These are phyloP conservation scores for Cucurbita maxima DNA, from an alignment of 306 rosid genomes.

Conservation along the genomic window DNA sequence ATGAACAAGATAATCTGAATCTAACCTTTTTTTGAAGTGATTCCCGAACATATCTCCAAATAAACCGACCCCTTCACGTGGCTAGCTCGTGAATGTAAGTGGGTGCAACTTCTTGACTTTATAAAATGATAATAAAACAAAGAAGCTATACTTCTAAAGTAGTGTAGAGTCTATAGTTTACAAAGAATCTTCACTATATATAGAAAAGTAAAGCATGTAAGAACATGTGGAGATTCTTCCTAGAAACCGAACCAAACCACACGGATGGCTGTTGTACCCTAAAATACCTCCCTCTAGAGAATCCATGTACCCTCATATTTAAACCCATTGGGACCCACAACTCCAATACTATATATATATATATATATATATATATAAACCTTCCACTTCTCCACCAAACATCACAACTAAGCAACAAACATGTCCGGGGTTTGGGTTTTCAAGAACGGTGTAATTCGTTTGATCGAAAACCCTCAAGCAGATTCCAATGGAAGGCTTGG, in stretches of 20 bases:
- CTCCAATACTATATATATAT: background rate
- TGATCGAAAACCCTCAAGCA: conserved; percentile 59
- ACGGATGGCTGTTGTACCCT: conserved; percentile 38
- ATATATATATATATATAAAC: conserved; percentile 29
- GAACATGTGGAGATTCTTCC: conserved; percentile 28
- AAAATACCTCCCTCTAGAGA: conserved; percentile 21
- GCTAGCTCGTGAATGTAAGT: conserved; percentile 52
- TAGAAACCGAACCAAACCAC: conserved; percentile 23
- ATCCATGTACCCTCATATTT: conserved; percentile 27
- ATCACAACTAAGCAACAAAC: background rate
- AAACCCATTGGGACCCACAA: conserved; percentile 39
- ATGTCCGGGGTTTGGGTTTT: conserved; percentile 94
- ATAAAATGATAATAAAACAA: background rate
- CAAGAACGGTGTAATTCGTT: conserved; percentile 52
- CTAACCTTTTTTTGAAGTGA: too few species aligned
- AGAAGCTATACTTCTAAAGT: background rate
- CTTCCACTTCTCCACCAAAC: conserved; percentile 3
- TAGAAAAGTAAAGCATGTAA: conserved; percentile 7
- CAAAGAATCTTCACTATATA: conserved; percentile 8
- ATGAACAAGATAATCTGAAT: too few species aligned
- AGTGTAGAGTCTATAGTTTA: conserved; percentile 12
- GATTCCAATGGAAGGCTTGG: conserved; percentile 31
- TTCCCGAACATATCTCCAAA: background rate
- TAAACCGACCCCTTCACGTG: conserved; percentile 65
- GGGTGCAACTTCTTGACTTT: conserved; percentile 1